Conservation (phyloP, 495 filamentous ascomycete genomes). For the Lineolata rhizophorae region DNA sequence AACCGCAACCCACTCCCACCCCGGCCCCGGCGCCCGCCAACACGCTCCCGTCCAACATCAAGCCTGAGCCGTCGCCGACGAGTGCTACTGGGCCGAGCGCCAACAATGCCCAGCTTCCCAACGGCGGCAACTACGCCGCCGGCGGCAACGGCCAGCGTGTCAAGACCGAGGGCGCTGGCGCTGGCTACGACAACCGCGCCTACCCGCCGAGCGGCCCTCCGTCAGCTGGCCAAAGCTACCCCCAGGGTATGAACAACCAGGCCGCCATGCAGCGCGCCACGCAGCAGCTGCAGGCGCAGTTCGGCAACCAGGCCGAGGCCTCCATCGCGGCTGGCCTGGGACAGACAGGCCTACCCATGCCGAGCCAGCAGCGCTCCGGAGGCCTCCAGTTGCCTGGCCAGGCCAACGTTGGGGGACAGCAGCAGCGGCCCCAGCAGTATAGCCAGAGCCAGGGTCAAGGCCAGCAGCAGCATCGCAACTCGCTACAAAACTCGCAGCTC, state of each 20-base stretch:
- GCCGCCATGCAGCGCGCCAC: conserved; percentile 47
- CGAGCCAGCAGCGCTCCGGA: background rate
- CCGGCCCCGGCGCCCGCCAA: conserved; percentile 22
- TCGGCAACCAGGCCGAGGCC: conserved; percentile 35
- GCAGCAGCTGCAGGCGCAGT: conserved; percentile 43
- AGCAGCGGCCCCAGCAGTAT: conserved; percentile 4
- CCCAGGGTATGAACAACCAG: conserved; percentile 9
- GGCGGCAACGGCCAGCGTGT: conserved; percentile 28
- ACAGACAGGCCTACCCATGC: conserved; percentile 3
- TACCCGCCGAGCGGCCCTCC: too few species aligned
- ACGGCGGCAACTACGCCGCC: conserved; percentile 2
- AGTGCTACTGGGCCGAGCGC: conserved; percentile 1
- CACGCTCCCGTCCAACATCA: conserved; percentile 43
- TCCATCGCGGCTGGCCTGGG: too few species aligned
- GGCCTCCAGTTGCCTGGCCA: conserved; percentile 29
- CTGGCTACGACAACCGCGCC: conserved; percentile 25
- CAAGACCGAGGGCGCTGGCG: conserved; percentile 67
- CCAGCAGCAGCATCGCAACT: conserved; percentile 4
- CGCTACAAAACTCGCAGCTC: background rate
- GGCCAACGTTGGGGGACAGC: too few species aligned
- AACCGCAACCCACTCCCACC: conserved; percentile 30
- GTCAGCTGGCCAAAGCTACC: conserved; percentile 6
- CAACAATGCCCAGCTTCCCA: background rate
- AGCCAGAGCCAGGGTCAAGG: conserved; percentile 1
- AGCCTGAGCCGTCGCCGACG: conserved; percentile 9